Base-by-base conservation (phyloP, 2,329 filamentous ascomycete genomes). In the Rugonectria rugulosa region DNA sequence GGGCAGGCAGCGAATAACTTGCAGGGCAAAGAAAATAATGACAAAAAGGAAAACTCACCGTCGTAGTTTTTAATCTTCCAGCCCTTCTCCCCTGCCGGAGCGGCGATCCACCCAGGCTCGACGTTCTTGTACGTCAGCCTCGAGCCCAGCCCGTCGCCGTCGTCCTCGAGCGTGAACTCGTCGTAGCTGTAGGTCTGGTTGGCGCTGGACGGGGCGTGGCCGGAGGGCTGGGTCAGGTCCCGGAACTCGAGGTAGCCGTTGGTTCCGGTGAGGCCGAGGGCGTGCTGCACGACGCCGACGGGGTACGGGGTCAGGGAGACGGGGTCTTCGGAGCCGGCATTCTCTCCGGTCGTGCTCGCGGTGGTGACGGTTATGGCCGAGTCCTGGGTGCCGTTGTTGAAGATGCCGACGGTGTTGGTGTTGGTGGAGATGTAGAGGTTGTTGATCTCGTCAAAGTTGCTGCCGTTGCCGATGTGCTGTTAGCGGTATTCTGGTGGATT, bases 1-100 rank as follows among this genome's bases (percentile, higher is more conserved):
- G n/a, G n/a, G n/a, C n/a, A n/a, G n/a, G n/a, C n/a, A n/a, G n/a
- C n/a, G n/a, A n/a, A n/a, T n/a, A n/a, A n/a, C n/a, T n/a, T n/a
- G n/a, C n/a, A n/a, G n/a, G n/a, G n/a, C n/a, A n/a, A n/a, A 11
- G 7, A 27, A 15, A 26, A 15, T 23, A 14, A n/a, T n/a, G 21
- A 27, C 21, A 41, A 9, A 20, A 6, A 15, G 7, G 21, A 32
- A 46, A 19, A 53, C 57, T 29, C 40, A 58, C 57, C 34, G 10
- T 60, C 32, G 43, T 58, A 58, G 21, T 57, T 40, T 46, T 55
- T 58, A 38, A 62, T 62, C 20, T 5, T 48, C 56, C 52, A 53
- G 15, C 26, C 24, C 9, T 31, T 20, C 4, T 56, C 19, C 4
- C 37, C 51, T 8, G 32, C 12, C 6, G 60, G 52, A 7, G 21